These are phyloP conservation scores for Prunus davidiana DNA, from an alignment of 306 rosid species.

Conservation along the genomic window DNA sequence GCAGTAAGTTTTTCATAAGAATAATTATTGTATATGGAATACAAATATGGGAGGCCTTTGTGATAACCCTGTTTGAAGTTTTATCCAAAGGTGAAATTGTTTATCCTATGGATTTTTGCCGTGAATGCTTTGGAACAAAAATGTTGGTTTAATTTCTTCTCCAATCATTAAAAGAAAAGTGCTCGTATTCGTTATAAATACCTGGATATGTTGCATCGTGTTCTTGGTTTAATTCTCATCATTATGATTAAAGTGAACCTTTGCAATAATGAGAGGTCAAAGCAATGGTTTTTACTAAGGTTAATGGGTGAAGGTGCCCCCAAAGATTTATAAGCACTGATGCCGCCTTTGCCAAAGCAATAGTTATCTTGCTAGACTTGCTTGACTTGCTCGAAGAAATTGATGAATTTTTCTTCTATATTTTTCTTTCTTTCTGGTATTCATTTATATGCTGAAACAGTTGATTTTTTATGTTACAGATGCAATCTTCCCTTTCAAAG, in stretches of 20 bases:
- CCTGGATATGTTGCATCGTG: background rate
- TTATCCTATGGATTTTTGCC: background rate
- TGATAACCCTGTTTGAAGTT: background rate
- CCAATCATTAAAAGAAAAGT: background rate
- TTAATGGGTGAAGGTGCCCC: background rate
- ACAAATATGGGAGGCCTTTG: background rate
- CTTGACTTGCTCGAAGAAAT: background rate
- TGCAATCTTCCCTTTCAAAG: slow-evolving; percentile 75
- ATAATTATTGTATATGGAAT: background rate
- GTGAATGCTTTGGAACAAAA: background rate
- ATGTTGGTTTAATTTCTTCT: background rate
- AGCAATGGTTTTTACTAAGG: background rate
- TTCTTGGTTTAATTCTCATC: background rate
- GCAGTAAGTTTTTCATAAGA: background rate
- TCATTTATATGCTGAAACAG: slow-evolving; percentile 10
- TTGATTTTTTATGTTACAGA: slow-evolving; percentile 46
- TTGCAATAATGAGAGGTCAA: background rate
- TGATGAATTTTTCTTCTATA: background rate
- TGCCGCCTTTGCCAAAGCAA: background rate
- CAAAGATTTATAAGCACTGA: background rate
- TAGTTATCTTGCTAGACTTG: background rate
- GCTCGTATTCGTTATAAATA: background rate
- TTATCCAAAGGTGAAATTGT: no score
- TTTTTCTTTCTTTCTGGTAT: background rate
- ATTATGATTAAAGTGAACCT: background rate